Evolutionary conservation across 2,329 filamentous ascomycete genomes (phyloP).

Genomic region (Penicillium glabrum): DNA sequence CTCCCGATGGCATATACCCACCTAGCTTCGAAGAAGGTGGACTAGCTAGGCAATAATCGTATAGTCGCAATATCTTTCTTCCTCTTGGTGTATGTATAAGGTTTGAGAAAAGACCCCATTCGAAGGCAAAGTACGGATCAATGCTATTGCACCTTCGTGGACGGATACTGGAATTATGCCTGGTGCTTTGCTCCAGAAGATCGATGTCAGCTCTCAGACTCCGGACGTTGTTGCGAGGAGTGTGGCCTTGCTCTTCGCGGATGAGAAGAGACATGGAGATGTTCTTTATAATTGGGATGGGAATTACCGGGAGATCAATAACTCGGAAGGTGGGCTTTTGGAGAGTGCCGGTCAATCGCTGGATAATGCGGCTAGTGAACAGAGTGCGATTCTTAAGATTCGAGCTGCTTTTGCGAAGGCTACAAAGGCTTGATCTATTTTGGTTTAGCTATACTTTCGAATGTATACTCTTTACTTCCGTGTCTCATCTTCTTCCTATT

Average conservation of each 20-base stretch:
- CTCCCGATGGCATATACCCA: no score
- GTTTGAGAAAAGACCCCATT: no score
- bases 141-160: slow-evolving; percentile 58
- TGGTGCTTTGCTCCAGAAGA: slow-evolving; percentile 19
- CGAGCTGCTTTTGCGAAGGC: not conserved
- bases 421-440: not conserved
- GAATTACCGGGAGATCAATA: slow-evolving; percentile 56
- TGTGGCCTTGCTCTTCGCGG: slow-evolving; percentile 52
- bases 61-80: no score
- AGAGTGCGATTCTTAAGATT: not conserved
- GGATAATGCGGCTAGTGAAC: not conserved
- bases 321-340: slow-evolving; percentile 33
- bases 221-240: slow-evolving; percentile 50
- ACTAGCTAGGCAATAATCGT: no score
- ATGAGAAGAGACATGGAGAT: slow-evolving; percentile 51
- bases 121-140: slow-evolving; percentile 50
- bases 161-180: slow-evolving; percentile 53
- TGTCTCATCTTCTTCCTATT: no score
- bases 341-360: not conserved
- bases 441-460: no score
- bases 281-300: slow-evolving; percentile 53
- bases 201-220: slow-evolving; percentile 39
- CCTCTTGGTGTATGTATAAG: no score
- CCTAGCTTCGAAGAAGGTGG: no score
- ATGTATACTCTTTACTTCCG: no score